Conservation (phyloP, 140 eudicot species). For the Oenanthe javanica region DNA sequence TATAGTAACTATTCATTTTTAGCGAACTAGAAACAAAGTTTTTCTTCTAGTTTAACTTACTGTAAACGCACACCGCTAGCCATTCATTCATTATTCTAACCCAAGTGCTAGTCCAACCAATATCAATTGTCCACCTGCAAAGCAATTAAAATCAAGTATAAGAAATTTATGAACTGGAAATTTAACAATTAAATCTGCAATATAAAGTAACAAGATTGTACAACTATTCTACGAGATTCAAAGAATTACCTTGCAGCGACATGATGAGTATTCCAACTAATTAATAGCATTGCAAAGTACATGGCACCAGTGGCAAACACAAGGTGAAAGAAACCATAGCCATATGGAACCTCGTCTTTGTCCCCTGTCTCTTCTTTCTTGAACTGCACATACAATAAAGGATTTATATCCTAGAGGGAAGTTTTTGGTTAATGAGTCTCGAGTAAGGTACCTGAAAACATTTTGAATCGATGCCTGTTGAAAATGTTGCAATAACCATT, state of each 20-base stretch:
- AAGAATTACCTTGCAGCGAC: slow-evolving; percentile 54
- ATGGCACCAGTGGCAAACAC: slow-evolving; percentile 89
- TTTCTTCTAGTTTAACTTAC: slow-evolving; percentile 25
- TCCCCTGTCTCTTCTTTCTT: slow-evolving; percentile 46
- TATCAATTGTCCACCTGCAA: slow-evolving; percentile 75
- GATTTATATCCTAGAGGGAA: background rate
- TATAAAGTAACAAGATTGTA: background rate
- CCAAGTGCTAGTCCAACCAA: slow-evolving; percentile 93
- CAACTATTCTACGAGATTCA: background rate
- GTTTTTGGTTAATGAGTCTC: background rate
- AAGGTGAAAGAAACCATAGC: slow-evolving; percentile 75
- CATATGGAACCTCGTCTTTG: slow-evolving; percentile 74
- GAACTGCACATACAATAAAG: slow-evolving; percentile 37
- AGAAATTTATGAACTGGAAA: background rate
- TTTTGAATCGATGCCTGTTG: slow-evolving; percentile 77
- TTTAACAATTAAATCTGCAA: background rate
- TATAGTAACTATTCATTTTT: background rate
- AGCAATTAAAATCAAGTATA: background rate
- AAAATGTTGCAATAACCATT: slow-evolving; percentile 74
- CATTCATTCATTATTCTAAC: slow-evolving; percentile 81
- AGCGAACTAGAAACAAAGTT: background rate
- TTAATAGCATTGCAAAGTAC: slow-evolving; percentile 84
- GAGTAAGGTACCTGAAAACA: slow-evolving; percentile 55
- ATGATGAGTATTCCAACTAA: slow-evolving; percentile 76
- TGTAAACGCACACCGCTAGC: slow-evolving; percentile 69